Conservation (phyloP, 2,329 filamentous ascomycete species). For the Alternaria triticina region DNA sequence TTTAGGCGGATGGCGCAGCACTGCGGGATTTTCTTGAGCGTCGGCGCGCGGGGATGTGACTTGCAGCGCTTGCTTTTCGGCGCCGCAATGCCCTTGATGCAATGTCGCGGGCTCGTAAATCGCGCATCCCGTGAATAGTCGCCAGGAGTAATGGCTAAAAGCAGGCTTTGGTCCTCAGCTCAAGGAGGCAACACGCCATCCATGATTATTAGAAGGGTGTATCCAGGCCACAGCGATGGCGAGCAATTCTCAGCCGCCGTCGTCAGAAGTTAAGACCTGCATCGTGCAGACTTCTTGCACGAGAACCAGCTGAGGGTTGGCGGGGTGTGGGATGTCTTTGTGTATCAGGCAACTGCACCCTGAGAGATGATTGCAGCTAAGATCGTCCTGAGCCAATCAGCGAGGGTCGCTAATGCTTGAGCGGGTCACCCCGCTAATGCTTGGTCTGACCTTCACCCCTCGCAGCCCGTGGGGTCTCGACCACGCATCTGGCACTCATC, state of each 20-base stretch:
- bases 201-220: too few species aligned
- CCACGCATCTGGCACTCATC: neutral
- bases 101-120: neutral
- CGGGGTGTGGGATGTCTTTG: neutral
- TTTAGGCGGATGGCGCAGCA: conserved; percentile 17
- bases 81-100: neutral
- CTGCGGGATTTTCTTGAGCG: conserved; percentile 11
- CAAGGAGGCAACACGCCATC: too few species aligned
- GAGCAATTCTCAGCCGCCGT: neutral
- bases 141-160: neutral
- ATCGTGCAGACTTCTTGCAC: neutral
- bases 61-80: neutral
- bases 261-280: neutral
- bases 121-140: neutral
- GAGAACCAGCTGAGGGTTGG: neutral
- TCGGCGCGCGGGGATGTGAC: neutral
- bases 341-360: neutral
- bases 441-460: neutral
- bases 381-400: neutral
- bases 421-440: neutral
- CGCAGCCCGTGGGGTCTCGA: neutral
- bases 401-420: neutral
- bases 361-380: neutral
- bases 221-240: too few species aligned
- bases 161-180: neutral